phyloP scores from a whole-genome alignment of 139 green algal species.

The Picochlorum sp. region DNA sequence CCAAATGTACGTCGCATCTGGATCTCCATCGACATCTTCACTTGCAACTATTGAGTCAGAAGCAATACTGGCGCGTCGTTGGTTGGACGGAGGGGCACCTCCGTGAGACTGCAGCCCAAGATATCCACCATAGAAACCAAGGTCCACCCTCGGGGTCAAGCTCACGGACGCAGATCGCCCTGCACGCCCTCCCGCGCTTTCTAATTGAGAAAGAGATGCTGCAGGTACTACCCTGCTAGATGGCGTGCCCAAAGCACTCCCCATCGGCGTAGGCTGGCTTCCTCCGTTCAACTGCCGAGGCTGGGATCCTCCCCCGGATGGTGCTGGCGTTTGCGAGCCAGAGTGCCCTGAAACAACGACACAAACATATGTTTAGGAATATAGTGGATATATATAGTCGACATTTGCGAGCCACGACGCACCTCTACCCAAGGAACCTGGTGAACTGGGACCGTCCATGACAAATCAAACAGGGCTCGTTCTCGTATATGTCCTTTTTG shows the following conservation, averaged over 20 bases:
- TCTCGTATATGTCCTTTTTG: too few species aligned
- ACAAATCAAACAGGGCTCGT: not conserved
- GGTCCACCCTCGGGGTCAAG: conserved; percentile 9
- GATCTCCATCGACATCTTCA: conserved; percentile 26
- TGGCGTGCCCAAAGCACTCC: conserved; percentile 10
- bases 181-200: conserved; percentile 6
- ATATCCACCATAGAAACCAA: conserved; percentile 21
- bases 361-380: not conserved
- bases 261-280: not conserved
- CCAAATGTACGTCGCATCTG: conserved; percentile 71
- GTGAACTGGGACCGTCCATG: not conserved
- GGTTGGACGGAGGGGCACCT: not conserved
- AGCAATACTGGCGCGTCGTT: conserved; percentile 22
- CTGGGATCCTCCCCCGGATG: not conserved
- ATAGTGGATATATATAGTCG: too few species aligned
- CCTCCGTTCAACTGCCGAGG: not conserved
- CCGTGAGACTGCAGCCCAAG: conserved; percentile 16
- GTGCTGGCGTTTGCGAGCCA: not conserved
- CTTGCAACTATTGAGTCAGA: conserved; percentile 18
- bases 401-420: not conserved
- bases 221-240: not conserved
- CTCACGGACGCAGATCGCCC: not conserved
- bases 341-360: not conserved
- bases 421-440: not conserved
- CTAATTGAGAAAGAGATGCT: not conserved